Conservation (phyloP, 495 filamentous ascomycete genomes). For the Aspergillus funiculosus region DNA sequence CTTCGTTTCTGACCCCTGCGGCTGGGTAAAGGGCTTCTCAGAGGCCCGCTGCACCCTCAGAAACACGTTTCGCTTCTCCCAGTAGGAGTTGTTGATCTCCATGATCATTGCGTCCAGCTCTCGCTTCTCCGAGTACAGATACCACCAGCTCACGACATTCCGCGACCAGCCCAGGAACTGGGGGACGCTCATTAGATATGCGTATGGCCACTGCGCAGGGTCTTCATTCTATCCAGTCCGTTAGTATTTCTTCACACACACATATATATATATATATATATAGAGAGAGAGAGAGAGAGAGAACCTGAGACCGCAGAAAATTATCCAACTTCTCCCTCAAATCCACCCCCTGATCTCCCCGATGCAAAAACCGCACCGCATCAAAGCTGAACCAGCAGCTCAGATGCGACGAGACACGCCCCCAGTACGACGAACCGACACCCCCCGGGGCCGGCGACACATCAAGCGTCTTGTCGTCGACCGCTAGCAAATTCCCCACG, state of each 20-base stretch:
- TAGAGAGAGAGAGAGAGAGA: too few relatives aligned
- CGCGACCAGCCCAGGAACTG: conserved; percentile 65
- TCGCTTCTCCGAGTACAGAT: conserved; percentile 57
- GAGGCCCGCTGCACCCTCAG: not conserved
- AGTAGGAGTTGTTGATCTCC: conserved; percentile 77
- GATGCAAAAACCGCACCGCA: conserved; percentile 7
- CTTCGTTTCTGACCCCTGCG: conserved; percentile 13
- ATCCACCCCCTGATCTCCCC: conserved; percentile 10
- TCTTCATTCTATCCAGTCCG: conserved; percentile 5
- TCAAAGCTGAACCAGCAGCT: conserved; percentile 14
- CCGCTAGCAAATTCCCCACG: conserved; percentile 6
- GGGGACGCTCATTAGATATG: conserved; percentile 65
- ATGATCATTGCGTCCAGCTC: conserved; percentile 62
- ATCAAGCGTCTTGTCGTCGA: conserved; percentile 10
- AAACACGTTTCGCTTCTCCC: conserved; percentile 52
- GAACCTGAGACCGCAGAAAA: conserved; percentile 11
- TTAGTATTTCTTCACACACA: too few relatives aligned
- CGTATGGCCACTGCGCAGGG: conserved; percentile 40
- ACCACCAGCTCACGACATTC: conserved; percentile 78
- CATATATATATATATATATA: too few relatives aligned
- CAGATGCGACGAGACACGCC: not conserved
- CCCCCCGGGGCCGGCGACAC: not conserved
- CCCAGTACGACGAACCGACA: not conserved
- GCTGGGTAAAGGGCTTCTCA: conserved; percentile 13
- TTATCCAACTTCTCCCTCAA: conserved; percentile 13